Evolutionary conservation across 139 green algal genomes (phyloP).

Genomic region (Penium margaritaceum): DNA sequence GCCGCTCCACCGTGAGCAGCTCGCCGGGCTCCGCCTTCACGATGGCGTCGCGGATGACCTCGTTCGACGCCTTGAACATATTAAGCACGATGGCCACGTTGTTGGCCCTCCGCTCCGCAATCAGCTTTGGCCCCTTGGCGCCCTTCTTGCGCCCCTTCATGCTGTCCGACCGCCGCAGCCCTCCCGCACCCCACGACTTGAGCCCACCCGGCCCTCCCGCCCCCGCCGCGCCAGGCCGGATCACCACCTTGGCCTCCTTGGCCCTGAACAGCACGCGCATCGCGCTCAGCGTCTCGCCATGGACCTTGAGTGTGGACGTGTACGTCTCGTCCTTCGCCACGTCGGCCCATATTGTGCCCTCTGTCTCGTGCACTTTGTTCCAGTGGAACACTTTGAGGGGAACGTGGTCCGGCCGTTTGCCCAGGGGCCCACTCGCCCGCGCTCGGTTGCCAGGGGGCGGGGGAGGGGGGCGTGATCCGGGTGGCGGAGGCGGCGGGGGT

Average conservation of each 20-base stretch:
- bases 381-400: slow-evolving; percentile 6
- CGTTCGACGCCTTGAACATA: slow-evolving; percentile 40
- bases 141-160: neutral
- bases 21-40: slow-evolving; percentile 4
- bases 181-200: neutral
- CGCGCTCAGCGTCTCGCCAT: neutral
- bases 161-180: neutral
- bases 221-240: neutral
- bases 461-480: neutral
- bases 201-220: neutral
- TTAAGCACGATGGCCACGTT: slow-evolving; percentile 70
- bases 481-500: slow-evolving; percentile 2
- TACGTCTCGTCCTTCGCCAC: neutral
- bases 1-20: slow-evolving; percentile 49
- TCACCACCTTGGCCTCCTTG: slow-evolving; percentile 8
- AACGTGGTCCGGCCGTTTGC: neutral
- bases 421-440: neutral
- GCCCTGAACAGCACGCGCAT: neutral
- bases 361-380: slow-evolving; percentile 4
- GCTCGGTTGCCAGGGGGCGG: neutral
- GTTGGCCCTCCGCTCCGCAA: slow-evolving; percentile 58
- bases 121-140: slow-evolving; percentile 46
- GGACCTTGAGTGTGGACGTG: neutral
- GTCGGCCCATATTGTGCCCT: slow-evolving; percentile 18
- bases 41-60: neutral